A percentile compares a stretch with the other conserved stretches of the same genome.
Conservation (phyloP, 768 basidiomycete genomes). For the Tylopilus sp. region DNA sequence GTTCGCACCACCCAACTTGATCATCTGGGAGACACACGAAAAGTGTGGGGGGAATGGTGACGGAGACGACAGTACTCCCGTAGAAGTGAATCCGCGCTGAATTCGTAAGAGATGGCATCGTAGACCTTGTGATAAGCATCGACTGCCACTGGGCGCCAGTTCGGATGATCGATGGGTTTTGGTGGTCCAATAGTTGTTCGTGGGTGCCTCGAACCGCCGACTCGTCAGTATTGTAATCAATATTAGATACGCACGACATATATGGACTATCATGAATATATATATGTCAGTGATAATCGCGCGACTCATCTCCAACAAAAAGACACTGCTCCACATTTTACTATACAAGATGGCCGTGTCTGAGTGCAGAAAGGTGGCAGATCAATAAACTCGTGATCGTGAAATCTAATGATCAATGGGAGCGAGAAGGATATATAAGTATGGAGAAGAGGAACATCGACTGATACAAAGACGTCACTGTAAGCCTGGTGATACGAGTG, state of each 20-base stretch:
- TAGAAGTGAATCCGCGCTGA: slow-evolving; percentile 15
- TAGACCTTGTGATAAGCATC: too few relatives aligned
- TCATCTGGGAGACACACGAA: slow-evolving; percentile 29
- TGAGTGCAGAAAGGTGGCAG: neutral
- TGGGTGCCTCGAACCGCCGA: too few relatives aligned
- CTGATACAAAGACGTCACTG: slow-evolving; percentile 1
- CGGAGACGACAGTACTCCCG: slow-evolving; percentile 30
- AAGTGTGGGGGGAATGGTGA: slow-evolving; percentile 29
- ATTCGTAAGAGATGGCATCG: slow-evolving; percentile 2
- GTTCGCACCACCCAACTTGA: slow-evolving; percentile 36
- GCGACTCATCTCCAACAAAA: too few relatives aligned
- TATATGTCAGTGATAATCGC: too few relatives aligned
- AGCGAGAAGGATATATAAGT: slow-evolving; percentile 1
- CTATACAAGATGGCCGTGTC: slow-evolving; percentile 1
- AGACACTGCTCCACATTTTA: slow-evolving; percentile 14
- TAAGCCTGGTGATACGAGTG: slow-evolving; percentile 13
- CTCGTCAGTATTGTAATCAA: too few relatives aligned
- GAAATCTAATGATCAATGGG: neutral
- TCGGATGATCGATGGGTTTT: neutral
- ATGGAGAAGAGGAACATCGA: slow-evolving; percentile 2
- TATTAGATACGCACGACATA: too few relatives aligned
- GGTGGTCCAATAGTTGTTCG: too few relatives aligned
- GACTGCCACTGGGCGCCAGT: too few relatives aligned
- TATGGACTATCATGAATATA: too few relatives aligned
- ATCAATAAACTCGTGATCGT: neutral